phyloP scores from a whole-genome alignment of 768 basidiomycete species.

The Candolleomyces eurysporus region DNA sequence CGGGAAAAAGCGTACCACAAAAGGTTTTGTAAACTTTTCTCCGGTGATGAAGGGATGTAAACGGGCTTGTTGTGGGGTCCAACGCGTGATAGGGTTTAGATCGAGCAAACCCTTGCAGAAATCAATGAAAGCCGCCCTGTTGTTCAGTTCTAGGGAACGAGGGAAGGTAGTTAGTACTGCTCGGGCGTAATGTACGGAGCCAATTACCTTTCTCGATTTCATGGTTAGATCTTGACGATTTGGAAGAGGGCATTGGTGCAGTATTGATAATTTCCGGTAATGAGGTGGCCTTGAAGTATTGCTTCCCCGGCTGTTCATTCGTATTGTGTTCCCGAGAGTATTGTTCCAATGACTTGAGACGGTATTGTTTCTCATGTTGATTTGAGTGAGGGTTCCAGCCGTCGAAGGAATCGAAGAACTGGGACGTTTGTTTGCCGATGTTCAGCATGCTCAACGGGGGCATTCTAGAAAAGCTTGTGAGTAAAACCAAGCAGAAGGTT shows the following conservation, averaged over 20 bases:
- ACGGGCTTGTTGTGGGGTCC: constrained; percentile 96
- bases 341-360: constrained; percentile 89
- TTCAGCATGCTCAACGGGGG: constrained; percentile 94
- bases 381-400: constrained; percentile 62
- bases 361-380: constrained; percentile 79
- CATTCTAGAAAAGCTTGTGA: constrained; percentile 46
- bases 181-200: neutral
- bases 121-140: constrained; percentile 93
- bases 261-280: constrained; percentile 95
- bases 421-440: constrained; percentile 89
- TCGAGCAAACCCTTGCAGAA: constrained; percentile 94
- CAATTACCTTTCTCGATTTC: constrained; percentile 87
- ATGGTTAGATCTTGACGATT: constrained; percentile 68
- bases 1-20: neutral
- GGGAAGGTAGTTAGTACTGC: constrained; percentile 6
- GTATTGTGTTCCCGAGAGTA: constrained; percentile 94
- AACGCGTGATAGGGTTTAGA: constrained; percentile 91
- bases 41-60: constrained; percentile 98
- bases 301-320: constrained; percentile 97
- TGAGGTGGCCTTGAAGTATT: constrained; percentile 94
- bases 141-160: constrained; percentile 73
- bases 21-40: constrained; percentile 89
- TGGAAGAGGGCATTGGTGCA: constrained; percentile 88
- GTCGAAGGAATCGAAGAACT: constrained; percentile 86
- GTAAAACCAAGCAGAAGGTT: neutral